Conservation (phyloP, 352 stramenopile species). For the Phytophthora pinifolia region DNA sequence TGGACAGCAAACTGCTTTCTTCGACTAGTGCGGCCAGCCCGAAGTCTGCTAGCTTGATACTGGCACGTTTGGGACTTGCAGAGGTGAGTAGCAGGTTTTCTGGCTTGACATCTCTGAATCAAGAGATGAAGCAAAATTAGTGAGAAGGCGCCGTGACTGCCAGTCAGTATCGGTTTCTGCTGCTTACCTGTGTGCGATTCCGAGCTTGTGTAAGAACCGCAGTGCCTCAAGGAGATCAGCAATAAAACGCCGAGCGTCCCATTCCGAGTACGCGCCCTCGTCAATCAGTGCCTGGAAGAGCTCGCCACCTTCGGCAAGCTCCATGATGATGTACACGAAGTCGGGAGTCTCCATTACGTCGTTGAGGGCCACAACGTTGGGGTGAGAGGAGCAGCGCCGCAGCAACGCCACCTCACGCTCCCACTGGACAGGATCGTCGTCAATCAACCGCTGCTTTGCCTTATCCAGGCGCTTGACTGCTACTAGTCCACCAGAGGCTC, state of each 20-base stretch:
- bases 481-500: slow-evolving; percentile 34
- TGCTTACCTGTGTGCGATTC: slow-evolving; percentile 67
- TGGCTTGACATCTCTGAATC: slow-evolving; percentile 71
- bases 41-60: slow-evolving; percentile 87
- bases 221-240: slow-evolving; percentile 60
- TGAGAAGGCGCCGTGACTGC: background rate
- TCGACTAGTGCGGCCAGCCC: slow-evolving; percentile 65
- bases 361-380: slow-evolving; percentile 58
- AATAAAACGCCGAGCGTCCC: slow-evolving; percentile 53
- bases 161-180: background rate
- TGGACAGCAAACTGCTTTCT: slow-evolving; percentile 50
- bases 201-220: slow-evolving; percentile 62
- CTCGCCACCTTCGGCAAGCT: slow-evolving; percentile 58
- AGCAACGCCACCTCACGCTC: slow-evolving; percentile 53
- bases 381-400: slow-evolving; percentile 46
- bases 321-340: slow-evolving; percentile 61
- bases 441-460: slow-evolving; percentile 6
- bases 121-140: slow-evolving; percentile 17
- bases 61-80: slow-evolving; percentile 56
- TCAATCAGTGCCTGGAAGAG: slow-evolving; percentile 74
- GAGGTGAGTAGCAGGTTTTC: slow-evolving; percentile 87
- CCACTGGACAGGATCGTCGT: slow-evolving; percentile 31
- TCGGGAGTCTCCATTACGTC: slow-evolving; percentile 51
- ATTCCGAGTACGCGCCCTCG: slow-evolving; percentile 77
- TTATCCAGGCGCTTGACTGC: slow-evolving; percentile 74